Conservation (phyloP, 768 basidiomycete genomes). For the Leucosporidium scottii region DNA sequence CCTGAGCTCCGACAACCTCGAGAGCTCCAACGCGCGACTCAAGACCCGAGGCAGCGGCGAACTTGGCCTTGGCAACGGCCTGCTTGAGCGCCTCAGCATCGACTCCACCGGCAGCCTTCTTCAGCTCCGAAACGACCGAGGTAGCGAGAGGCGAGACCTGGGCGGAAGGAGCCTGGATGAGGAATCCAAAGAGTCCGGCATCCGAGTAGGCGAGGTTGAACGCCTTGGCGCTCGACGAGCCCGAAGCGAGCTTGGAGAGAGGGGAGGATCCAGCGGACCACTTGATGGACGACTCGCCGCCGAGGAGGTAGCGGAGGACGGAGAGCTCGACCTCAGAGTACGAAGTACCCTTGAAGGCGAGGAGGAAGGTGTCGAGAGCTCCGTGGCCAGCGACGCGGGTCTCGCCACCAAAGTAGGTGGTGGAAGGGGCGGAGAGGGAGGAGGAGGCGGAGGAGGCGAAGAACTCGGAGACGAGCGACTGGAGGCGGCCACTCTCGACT, state of each 20-base stretch:
- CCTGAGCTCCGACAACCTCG: conserved; percentile 57
- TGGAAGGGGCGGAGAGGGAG: conserved; percentile 42
- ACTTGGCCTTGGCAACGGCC: conserved; percentile 83
- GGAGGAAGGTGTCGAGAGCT: conserved; percentile 57
- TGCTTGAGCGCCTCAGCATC: conserved; percentile 65
- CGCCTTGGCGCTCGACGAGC: conserved; percentile 58
- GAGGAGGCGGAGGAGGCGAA: conserved; percentile 50
- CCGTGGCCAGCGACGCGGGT: conserved; percentile 59
- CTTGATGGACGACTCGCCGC: conserved; percentile 72
- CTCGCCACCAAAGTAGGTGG: conserved; percentile 77
- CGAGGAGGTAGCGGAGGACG: conserved; percentile 70
- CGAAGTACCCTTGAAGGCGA: conserved; percentile 79
- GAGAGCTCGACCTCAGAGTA: conserved; percentile 64
- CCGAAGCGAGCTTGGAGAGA: conserved; percentile 56
- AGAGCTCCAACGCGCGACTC: conserved; percentile 67
- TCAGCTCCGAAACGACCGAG: conserved; percentile 62
- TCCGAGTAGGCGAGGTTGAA: conserved; percentile 87
- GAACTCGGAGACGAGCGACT: conserved; percentile 63
- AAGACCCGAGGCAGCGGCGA: conserved; percentile 60
- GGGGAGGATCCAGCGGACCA: conserved; percentile 73
- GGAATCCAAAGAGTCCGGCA: conserved; percentile 74
- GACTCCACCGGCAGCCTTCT: conserved; percentile 47
- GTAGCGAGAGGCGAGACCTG: conserved; percentile 61
- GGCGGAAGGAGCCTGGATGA: conserved; percentile 63
- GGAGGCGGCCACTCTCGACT: conserved; percentile 62